phyloP scores from a whole-genome alignment of 2,329 filamentous ascomycete species.

The Massarina eburnea region DNA sequence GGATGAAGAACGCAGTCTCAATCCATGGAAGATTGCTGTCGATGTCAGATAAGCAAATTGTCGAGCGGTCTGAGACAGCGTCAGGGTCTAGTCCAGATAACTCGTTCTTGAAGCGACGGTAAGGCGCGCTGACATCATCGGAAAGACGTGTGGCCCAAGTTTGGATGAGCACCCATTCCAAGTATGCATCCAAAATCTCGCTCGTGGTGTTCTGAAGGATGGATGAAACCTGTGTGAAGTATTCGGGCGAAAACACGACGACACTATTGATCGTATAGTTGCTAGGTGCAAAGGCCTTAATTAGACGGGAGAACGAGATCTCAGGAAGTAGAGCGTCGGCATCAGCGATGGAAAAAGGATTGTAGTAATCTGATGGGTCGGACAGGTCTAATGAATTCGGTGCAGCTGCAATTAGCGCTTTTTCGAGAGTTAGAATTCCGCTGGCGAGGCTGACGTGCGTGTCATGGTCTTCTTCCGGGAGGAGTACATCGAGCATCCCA shows the following conservation, averaged over 20 bases:
- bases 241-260: constrained; percentile 61
- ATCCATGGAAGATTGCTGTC: constrained; percentile 1
- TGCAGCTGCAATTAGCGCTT: constrained; percentile 58
- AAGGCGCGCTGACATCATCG: constrained; percentile 55
- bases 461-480: constrained; percentile 5
- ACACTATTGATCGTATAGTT: constrained; percentile 54
- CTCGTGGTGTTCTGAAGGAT: constrained; percentile 45
- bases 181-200: constrained; percentile 59
- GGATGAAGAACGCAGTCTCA: neutral
- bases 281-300: constrained; percentile 54
- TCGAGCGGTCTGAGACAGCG: neutral
- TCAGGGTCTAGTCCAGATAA: neutral
- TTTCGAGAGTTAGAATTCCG: constrained; percentile 51
- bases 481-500: constrained; percentile 8
- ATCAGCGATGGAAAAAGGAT: constrained; percentile 59
- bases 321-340: constrained; percentile 57
- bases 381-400: constrained; percentile 58
- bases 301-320: constrained; percentile 54
- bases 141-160: constrained; percentile 56
- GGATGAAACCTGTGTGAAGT: constrained; percentile 46
- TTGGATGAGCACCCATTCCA: constrained; percentile 63
- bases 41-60: neutral
- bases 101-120: neutral
- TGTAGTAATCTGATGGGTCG: constrained; percentile 66
- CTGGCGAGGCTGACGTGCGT: constrained; percentile 4